phyloP scores from a whole-genome alignment of 345 rosid genomes.

The Salix exigua region DNA sequence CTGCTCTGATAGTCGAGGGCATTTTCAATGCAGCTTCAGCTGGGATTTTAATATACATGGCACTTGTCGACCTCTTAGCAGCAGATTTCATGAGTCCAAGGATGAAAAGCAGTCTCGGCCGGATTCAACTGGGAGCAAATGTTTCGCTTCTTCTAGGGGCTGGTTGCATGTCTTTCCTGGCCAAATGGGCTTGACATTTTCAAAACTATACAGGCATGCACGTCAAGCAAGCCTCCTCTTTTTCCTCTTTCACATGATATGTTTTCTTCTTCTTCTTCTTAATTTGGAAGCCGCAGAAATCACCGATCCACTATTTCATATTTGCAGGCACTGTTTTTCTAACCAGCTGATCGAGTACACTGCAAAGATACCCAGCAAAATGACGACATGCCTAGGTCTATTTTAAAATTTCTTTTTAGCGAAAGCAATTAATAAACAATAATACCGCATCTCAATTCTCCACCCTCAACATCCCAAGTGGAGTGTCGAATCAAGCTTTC shows the following conservation, averaged over 20 bases:
- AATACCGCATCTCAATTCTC: background rate
- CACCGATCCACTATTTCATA: background rate
- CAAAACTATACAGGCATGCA: background rate
- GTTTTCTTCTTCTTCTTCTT: background rate
- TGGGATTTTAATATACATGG: conserved; percentile 74
- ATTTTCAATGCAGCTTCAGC: conserved; percentile 57
- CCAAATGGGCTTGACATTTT: conserved; percentile 56
- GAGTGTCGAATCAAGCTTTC: background rate
- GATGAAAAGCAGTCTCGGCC: conserved; percentile 37
- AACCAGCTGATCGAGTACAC: background rate
- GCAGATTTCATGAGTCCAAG: conserved; percentile 60
- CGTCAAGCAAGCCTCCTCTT: background rate
- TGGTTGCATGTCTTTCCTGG: conserved; percentile 60
- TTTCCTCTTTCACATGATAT: background rate
- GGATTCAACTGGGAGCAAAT: conserved; percentile 55
- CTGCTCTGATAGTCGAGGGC: conserved; percentile 57
- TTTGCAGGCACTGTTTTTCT: background rate
- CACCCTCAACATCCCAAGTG: background rate
- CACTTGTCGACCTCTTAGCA: conserved; percentile 76
- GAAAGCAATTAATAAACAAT: background rate
- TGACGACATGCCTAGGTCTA: background rate
- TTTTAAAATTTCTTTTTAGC: background rate
- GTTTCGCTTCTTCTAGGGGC: conserved; percentile 54
- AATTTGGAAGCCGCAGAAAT: background rate
- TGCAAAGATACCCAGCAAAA: background rate